Percentiles rank a stretch among this genome's conserved stretches.
These are phyloP conservation scores for Hygrophoropsis aurantiaca DNA, from an alignment of 768 basidiomycete genomes.

Conservation along the genomic window DNA sequence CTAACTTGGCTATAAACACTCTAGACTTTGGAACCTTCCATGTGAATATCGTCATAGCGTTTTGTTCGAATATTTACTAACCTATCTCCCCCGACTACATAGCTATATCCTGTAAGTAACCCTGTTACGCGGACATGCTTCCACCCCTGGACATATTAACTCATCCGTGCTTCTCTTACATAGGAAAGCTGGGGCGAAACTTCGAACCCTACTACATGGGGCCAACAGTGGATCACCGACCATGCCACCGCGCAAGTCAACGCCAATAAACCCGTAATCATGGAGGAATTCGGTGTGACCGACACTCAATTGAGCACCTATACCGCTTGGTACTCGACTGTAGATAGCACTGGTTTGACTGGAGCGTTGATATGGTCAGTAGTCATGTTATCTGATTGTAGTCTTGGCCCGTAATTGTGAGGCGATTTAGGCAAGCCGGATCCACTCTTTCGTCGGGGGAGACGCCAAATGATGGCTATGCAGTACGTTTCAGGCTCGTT, in stretches of 20 bases:
- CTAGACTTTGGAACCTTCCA: constrained; percentile 68
- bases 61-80: not conserved
- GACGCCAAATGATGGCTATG: not conserved
- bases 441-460: not conserved
- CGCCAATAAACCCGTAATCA: constrained; percentile 58
- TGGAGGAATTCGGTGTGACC: constrained; percentile 61
- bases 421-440: not conserved
- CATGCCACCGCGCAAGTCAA: constrained; percentile 52
- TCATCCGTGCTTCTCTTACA: not conserved
- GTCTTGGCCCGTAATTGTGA: not conserved
- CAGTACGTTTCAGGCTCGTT: not conserved
- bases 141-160: too few relatives aligned
- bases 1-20: constrained; percentile 50
- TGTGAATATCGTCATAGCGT: constrained; percentile 31
- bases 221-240: constrained; percentile 59
- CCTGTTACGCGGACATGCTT: constrained; percentile 23
- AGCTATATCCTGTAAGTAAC: not conserved
- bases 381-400: too few relatives aligned
- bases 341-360: constrained; percentile 47
- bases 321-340: constrained; percentile 49
- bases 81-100: not conserved
- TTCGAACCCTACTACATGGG: constrained; percentile 43
- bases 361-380: too few relatives aligned
- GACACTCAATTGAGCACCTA: constrained; percentile 44
- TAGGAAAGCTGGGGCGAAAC: not conserved